Conservation (phyloP, 1,139 yeast species). For the Zhuliangozyma parablackwelliae region DNA sequence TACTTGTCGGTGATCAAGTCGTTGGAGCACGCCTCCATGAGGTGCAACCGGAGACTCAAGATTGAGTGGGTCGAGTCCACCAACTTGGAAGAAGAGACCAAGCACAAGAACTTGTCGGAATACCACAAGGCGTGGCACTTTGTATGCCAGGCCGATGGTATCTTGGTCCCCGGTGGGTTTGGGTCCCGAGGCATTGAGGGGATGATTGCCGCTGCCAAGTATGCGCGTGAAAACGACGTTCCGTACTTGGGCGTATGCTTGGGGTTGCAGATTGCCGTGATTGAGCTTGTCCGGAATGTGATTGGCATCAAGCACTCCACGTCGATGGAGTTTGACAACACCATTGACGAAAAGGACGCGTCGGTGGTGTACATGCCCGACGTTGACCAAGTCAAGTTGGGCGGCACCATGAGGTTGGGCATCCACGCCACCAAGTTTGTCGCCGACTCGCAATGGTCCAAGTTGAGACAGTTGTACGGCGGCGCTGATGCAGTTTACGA, state of each 20-base stretch:
- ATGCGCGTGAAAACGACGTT: conserved; percentile 91
- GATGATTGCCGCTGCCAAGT: conserved; percentile 93
- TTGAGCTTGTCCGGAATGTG: conserved; percentile 84
- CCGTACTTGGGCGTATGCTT: conserved; percentile 97
- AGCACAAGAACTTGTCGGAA: conserved; percentile 59
- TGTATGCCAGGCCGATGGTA: conserved; percentile 93
- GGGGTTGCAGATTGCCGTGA: conserved; percentile 95
- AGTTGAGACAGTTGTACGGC: conserved; percentile 78
- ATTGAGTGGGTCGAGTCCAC: conserved; percentile 96
- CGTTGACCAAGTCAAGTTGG: conserved; percentile 90
- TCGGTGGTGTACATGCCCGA: conserved; percentile 98
- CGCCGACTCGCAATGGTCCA: conserved; percentile 62
- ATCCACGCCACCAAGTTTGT: conserved; percentile 84
- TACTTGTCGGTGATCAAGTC: conserved; percentile 93
- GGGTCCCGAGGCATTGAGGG: conserved; percentile 98
- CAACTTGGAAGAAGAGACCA: conserved; percentile 75
- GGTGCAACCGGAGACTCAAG: conserved; percentile 75
- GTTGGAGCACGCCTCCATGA: conserved; percentile 91
- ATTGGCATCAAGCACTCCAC: conserved; percentile 67
- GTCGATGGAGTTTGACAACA: conserved; percentile 79
- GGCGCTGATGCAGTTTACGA: conserved; percentile 66
- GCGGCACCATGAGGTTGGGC: conserved; percentile 99
- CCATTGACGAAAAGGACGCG: conserved; percentile 58
- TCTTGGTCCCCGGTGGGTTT: conserved; percentile 97
- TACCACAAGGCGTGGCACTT: conserved; percentile 96